Evolutionary conservation across 345 rosid genomes (phyloP).

Genomic region (Rhodomyrtus tomentosa): DNA sequence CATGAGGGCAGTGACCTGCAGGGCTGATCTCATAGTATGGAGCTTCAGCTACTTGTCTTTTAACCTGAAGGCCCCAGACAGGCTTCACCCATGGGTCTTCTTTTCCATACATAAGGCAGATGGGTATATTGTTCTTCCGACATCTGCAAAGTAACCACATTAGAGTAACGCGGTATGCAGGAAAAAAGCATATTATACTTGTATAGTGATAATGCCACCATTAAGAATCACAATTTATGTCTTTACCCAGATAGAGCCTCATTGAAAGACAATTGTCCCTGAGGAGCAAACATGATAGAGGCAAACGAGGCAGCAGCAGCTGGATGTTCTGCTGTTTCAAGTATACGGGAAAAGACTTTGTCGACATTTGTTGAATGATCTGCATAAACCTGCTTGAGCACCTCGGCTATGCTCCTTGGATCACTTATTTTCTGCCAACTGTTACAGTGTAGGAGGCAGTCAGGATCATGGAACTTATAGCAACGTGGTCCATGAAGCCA

Average conservation of each 20-base stretch:
- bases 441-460: not conserved
- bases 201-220: not conserved
- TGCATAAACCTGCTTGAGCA: slow-evolving; percentile 79
- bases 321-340: slow-evolving; percentile 73
- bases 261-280: slow-evolving; percentile 53
- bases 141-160: slow-evolving; percentile 30
- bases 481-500: not conserved
- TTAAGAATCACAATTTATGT: not conserved
- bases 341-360: slow-evolving; percentile 64
- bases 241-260: slow-evolving; percentile 55
- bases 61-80: slow-evolving; percentile 75
- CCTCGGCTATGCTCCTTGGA: slow-evolving; percentile 67
- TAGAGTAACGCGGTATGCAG: not conserved
- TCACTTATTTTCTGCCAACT: slow-evolving; percentile 96
- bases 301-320: slow-evolving; percentile 95
- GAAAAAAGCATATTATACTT: not conserved
- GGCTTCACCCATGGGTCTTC: slow-evolving; percentile 99
- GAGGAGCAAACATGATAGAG: slow-evolving; percentile 91
- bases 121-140: slow-evolving; percentile 34
- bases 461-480: not conserved
- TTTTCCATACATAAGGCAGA: slow-evolving; percentile 86
- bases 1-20: slow-evolving; percentile 99
- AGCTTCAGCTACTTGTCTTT: slow-evolving; percentile 61
- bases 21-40: slow-evolving; percentile 93
- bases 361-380: slow-evolving; percentile 85